These are phyloP conservation scores for Cairneyella variabilis DNA, from an alignment of 495 filamentous ascomycete species.

Conservation along the genomic window DNA sequence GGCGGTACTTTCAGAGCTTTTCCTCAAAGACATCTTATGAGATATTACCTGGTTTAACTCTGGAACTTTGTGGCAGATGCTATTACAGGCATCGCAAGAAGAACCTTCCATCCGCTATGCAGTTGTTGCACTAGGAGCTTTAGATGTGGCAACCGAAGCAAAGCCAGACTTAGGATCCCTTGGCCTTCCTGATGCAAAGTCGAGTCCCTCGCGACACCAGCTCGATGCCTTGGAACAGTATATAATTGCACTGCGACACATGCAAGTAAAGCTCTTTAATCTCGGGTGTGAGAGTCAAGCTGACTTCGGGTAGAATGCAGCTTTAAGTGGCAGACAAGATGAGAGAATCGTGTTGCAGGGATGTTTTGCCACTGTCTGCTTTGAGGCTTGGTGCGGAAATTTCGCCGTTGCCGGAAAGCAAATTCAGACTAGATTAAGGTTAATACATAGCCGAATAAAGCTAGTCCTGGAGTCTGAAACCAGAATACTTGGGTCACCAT, in stretches of 20 bases:
- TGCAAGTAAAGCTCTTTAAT: neutral
- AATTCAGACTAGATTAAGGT: conserved; percentile 39
- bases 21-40: conserved; percentile 48
- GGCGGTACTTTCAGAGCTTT: conserved; percentile 53
- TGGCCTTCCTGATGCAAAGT: neutral
- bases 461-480: conserved; percentile 24
- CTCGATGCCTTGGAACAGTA: conserved; percentile 20
- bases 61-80: conserved; percentile 49
- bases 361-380: neutral
- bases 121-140: conserved; percentile 55
- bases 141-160: conserved; percentile 56
- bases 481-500: neutral
- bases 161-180: conserved; percentile 33
- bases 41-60: conserved; percentile 54
- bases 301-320: neutral
- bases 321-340: neutral
- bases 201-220: neutral
- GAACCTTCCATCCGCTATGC: conserved; percentile 58
- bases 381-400: conserved; percentile 23
- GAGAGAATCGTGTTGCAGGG: neutral
- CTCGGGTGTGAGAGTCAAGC: neutral
- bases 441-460: neutral
- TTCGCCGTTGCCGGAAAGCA: conserved; percentile 46
- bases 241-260: conserved; percentile 3
- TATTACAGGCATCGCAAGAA: conserved; percentile 53